Evolutionary conservation across 768 basidiomycete genomes (phyloP).

Genomic region (Dictyophora rubrovolvata): DNA sequence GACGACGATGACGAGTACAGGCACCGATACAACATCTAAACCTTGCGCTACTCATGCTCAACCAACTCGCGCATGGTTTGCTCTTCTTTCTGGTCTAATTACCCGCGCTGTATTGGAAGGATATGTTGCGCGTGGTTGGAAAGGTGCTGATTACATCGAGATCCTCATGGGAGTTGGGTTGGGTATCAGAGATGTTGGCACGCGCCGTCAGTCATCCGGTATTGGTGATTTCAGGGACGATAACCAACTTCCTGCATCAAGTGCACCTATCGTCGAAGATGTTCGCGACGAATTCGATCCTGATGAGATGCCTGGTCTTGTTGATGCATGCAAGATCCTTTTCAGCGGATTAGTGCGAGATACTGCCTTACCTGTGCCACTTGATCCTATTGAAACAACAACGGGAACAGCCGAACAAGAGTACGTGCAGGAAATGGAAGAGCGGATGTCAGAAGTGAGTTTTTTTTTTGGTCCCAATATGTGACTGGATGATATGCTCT

Average conservation of each 20-base stretch:
- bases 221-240: not conserved
- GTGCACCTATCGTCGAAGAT: constrained; percentile 8
- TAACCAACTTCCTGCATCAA: not conserved
- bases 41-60: constrained; percentile 9
- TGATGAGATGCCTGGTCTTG: constrained; percentile 61
- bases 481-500: not conserved
- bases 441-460: constrained; percentile 58
- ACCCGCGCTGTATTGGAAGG: constrained; percentile 82
- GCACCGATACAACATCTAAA: not conserved
- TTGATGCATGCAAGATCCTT: constrained; percentile 55
- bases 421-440: constrained; percentile 66
- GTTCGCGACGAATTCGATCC: constrained; percentile 44
- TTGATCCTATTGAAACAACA: constrained; percentile 11
- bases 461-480: too few relatives aligned
- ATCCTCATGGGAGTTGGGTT: constrained; percentile 66
- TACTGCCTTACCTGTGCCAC: not conserved
- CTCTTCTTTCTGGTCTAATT: constrained; percentile 63
- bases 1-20: not conserved
- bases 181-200: constrained; percentile 11
- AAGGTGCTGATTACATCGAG: constrained; percentile 57
- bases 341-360: constrained; percentile 27
- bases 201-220: not conserved
- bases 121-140: constrained; percentile 75
- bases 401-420: constrained; percentile 49
- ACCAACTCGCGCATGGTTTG: constrained; percentile 75